Conservation (phyloP, 495 filamentous ascomycete species). For the Monascus purpureus region DNA sequence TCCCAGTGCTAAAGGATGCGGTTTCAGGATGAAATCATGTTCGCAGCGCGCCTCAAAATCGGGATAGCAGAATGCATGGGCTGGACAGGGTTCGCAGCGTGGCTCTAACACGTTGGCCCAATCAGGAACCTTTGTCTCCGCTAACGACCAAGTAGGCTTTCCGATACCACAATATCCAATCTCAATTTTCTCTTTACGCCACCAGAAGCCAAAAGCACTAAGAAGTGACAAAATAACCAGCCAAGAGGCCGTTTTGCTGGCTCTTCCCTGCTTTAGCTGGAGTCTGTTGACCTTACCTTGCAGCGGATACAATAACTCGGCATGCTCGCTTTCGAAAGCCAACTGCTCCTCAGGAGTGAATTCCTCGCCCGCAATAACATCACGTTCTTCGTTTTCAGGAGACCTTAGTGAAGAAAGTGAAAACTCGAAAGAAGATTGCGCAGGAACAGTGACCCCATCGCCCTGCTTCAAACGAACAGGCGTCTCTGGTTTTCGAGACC, state of each 20-base stretch:
- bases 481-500: conserved; percentile 20
- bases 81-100: conserved; percentile 80
- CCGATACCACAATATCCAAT: conserved; percentile 92
- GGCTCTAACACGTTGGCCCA: conserved; percentile 59
- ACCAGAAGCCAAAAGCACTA: conserved; percentile 64
- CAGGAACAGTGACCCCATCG: conserved; percentile 20
- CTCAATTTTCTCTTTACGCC: conserved; percentile 84
- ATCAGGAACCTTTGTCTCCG: conserved; percentile 45
- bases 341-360: conserved; percentile 85
- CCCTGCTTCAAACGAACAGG: conserved; percentile 23
- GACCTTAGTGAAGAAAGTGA: conserved; percentile 17
- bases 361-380: conserved; percentile 62
- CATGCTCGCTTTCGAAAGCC: conserved; percentile 52
- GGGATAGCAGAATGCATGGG: conserved; percentile 77
- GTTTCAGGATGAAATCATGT: conserved; percentile 68
- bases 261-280: conserved; percentile 15
- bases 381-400: conserved; percentile 26
- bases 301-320: conserved; percentile 13
- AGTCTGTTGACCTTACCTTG: conserved; percentile 22
- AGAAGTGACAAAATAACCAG: conserved; percentile 52
- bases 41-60: conserved; percentile 69
- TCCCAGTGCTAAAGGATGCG: conserved; percentile 69
- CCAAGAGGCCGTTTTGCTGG: conserved; percentile 43
- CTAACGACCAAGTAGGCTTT: conserved; percentile 39
- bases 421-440: conserved; percentile 34